Conservation (phyloP, 225 moss, liverwort and hornwort genomes). For the Anthoceros angustus region DNA sequence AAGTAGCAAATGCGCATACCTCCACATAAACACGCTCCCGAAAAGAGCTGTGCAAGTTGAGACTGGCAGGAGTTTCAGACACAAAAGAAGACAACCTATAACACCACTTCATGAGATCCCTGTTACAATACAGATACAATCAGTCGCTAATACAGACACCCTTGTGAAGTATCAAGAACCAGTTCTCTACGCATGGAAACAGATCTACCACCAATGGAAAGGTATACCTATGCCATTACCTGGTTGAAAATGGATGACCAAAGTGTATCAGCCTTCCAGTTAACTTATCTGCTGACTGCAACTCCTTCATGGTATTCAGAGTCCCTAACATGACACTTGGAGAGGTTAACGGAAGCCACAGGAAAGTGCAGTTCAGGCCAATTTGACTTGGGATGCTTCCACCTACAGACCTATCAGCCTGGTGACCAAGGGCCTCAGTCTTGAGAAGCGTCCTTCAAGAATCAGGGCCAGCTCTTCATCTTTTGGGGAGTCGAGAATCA, state of each 20-base stretch:
- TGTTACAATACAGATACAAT: background rate
- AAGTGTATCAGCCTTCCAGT: conserved; percentile 52
- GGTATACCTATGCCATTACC: conserved; percentile 8
- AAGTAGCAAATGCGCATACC: conserved; percentile 8
- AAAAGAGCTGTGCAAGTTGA: conserved; percentile 27
- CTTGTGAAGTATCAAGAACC: background rate
- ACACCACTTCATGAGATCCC: conserved; percentile 92
- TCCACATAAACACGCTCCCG: conserved; percentile 78
- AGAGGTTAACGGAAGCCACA: background rate
- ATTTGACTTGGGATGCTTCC: background rate
- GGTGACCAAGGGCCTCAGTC: conserved; percentile 31
- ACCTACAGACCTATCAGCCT: conserved; percentile 38
- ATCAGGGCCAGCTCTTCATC: conserved; percentile 86
- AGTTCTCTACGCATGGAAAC: background rate
- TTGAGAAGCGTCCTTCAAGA: conserved; percentile 51
- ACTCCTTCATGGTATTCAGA: conserved; percentile 57
- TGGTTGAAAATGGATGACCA: conserved; percentile 76
- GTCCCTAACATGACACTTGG: conserved; percentile 15
- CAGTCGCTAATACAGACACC: background rate
- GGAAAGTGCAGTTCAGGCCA: background rate
- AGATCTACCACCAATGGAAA: background rate
- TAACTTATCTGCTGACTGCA: conserved; percentile 32
- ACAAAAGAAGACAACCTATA: conserved; percentile 41
- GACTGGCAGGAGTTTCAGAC: conserved; percentile 33
- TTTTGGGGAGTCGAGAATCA: conserved; percentile 71